Evolutionary conservation across 192 early-diverging fungal species (phyloP).

Genomic region (Linnemannia hyalina): DNA sequence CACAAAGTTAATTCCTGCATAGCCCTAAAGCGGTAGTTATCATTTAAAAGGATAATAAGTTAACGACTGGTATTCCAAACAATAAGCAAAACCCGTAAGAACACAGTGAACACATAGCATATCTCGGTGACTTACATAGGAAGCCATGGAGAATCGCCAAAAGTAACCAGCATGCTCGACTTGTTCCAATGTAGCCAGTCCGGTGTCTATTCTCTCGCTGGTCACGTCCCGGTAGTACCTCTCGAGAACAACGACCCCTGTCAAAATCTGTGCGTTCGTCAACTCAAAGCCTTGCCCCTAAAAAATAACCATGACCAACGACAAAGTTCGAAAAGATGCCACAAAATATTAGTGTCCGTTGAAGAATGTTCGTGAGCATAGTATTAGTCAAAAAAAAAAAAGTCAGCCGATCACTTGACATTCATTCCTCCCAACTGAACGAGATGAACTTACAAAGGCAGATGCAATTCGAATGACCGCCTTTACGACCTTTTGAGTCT

Average conservation of each 20-base stretch:
- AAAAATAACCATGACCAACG: background rate
- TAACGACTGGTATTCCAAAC: background rate
- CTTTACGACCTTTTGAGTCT: conserved; percentile 64
- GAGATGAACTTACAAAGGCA: conserved; percentile 59
- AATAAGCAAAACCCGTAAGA: too few species aligned
- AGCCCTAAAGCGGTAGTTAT: conserved; percentile 57
- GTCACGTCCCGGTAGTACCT: conserved; percentile 69
- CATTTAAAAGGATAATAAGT: background rate
- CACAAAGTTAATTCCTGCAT: conserved; percentile 79
- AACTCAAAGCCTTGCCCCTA: conserved; percentile 82
- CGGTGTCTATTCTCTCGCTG: conserved; percentile 54
- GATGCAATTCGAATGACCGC: conserved; percentile 63
- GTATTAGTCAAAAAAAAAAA: background rate
- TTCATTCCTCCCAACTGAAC: background rate
- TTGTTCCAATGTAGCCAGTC: conserved; percentile 57
- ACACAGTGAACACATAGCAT: background rate
- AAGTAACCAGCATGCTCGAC: conserved; percentile 57
- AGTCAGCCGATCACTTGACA: background rate
- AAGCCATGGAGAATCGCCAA: conserved; percentile 65
- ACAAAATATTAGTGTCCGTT: too few species aligned
- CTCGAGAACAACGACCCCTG: conserved; percentile 74
- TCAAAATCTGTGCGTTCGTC: conserved; percentile 72
- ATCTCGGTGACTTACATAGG: conserved; percentile 50
- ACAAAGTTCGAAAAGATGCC: too few species aligned
- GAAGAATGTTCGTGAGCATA: too few species aligned